These are phyloP conservation scores for Hemisphaericaspora nanyangensis DNA, from an alignment of 805 yeast genomes.

Conservation along the genomic window DNA sequence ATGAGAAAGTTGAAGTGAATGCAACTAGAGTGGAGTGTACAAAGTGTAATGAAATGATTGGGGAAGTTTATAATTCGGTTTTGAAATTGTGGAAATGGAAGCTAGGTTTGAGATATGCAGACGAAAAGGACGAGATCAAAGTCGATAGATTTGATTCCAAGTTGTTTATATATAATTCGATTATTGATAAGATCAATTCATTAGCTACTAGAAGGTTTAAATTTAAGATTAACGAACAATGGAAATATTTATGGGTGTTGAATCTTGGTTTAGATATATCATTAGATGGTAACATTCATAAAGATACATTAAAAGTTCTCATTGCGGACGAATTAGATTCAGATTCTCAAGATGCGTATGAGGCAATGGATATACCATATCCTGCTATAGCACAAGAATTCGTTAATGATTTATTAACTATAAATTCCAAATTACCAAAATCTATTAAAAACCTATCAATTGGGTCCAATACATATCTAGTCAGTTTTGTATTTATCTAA, in stretches of 20 bases:
- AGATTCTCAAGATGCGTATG: conserved; percentile 14
- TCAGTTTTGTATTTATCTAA: conserved; percentile 5
- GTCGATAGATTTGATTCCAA: conserved; percentile 31
- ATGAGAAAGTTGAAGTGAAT: conserved; percentile 3
- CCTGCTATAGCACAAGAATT: conserved; percentile 14
- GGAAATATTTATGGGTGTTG: conserved; percentile 32
- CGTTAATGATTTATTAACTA: conserved; percentile 10
- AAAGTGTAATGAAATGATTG: conserved; percentile 36
- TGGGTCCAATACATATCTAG: conserved; percentile 4
- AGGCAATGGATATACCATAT: conserved; percentile 13
- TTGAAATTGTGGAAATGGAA: conserved; percentile 55
- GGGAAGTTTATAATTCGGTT: conserved; percentile 22
- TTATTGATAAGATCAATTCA: conserved; percentile 40
- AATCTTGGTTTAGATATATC: conserved; percentile 31
- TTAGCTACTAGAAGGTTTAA: conserved; percentile 33
- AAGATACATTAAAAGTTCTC: conserved; percentile 25
- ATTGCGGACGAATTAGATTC: conserved; percentile 11
- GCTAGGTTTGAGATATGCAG: conserved; percentile 25
- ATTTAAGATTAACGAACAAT: conserved; percentile 8
- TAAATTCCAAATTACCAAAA: conserved; percentile 18
- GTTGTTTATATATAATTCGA: conserved; percentile 31
- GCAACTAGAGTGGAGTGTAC: conserved; percentile 25
- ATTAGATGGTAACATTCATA: conserved; percentile 11
- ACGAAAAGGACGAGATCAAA: neutral
- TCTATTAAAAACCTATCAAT: conserved; percentile 7